A percentile compares a stretch with the other conserved stretches of the same genome.
These are phyloP conservation scores for Hypoxylon rickii DNA, from an alignment of 495 filamentous ascomycete genomes.

Conservation along the genomic window DNA sequence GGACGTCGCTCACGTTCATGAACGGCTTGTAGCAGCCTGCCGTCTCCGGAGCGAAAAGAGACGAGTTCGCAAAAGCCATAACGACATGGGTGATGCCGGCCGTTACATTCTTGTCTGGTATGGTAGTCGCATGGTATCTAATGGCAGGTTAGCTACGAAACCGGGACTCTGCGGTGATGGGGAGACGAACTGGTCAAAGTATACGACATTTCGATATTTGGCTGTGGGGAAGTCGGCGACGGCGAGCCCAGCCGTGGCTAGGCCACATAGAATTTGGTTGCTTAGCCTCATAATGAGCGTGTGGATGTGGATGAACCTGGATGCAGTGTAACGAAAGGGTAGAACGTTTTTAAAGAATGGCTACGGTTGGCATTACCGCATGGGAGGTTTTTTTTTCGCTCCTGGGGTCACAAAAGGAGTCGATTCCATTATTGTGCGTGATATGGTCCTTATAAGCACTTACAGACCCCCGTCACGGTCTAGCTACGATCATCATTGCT, in stretches of 20 bases:
- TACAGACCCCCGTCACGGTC: conserved; percentile 4
- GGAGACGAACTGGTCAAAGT: conserved; percentile 27
- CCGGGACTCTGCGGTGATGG: neutral
- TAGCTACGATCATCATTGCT: neutral
- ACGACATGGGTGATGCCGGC: conserved; percentile 56
- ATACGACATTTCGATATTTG: conserved; percentile 16
- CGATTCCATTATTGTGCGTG: neutral
- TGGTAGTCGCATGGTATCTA: conserved; percentile 30
- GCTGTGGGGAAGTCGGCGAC: conserved; percentile 17
- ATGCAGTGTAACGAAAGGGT: neutral
- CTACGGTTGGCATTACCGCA: neutral
- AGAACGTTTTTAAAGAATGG: conserved; percentile 1
- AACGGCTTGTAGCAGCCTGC: conserved; percentile 52
- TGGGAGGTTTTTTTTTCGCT: neutral
- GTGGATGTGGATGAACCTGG: neutral
- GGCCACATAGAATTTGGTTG: conserved; percentile 8
- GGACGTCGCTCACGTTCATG: conserved; percentile 50
- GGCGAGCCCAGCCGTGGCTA: conserved; percentile 36
- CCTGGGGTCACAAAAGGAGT: neutral
- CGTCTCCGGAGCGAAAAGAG: conserved; percentile 53
- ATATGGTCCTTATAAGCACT: conserved; percentile 10
- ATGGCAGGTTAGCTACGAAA: conserved; percentile 2
- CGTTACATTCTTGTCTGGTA: conserved; percentile 35
- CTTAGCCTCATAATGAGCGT: conserved; percentile 18
- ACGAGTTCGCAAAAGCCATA: conserved; percentile 60